Conservation (phyloP, 345 rosid species). For the Pseudoturritis turrita region DNA sequence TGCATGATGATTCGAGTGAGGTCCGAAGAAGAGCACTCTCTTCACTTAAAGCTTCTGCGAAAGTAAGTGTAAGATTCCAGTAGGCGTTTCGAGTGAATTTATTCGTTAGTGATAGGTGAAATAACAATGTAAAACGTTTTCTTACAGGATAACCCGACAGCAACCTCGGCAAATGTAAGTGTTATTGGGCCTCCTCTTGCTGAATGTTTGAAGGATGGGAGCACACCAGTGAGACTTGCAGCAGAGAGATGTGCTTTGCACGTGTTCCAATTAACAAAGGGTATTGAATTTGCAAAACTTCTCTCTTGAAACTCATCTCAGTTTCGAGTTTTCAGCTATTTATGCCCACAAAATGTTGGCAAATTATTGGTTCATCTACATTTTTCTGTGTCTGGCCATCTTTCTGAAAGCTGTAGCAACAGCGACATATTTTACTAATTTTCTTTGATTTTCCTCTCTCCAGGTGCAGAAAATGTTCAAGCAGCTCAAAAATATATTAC, state of each 20-base stretch:
- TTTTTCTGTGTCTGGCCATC: background rate
- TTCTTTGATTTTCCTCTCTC: conserved; percentile 3
- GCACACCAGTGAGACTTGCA: conserved; percentile 80
- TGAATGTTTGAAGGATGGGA: conserved; percentile 77
- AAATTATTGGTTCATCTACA: background rate
- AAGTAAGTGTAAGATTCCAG: conserved; percentile 37
- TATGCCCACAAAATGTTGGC: background rate
- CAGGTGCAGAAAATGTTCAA: conserved; percentile 78
- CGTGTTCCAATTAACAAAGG: conserved; percentile 69
- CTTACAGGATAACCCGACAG: conserved; percentile 55
- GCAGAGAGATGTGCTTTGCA: conserved; percentile 89
- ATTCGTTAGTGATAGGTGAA: background rate
- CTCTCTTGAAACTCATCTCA: background rate
- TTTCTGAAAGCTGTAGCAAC: background rate
- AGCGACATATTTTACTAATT: background rate
- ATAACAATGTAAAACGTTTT: background rate
- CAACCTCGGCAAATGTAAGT: conserved; percentile 40
- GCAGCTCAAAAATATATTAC: conserved; percentile 90
- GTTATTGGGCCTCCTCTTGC: conserved; percentile 74
- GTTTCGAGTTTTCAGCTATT: background rate
- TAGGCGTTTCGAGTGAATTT: background rate
- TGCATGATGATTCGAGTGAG: conserved; percentile 94
- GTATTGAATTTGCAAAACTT: conserved; percentile 34
- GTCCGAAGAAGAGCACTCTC: conserved; percentile 84
- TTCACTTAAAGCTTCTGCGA: conserved; percentile 72